Percentiles rank a stretch among this genome's conserved stretches.
These are phyloP conservation scores for Penicillium lagena DNA, from an alignment of 495 filamentous ascomycete species.

Conservation along the genomic window DNA sequence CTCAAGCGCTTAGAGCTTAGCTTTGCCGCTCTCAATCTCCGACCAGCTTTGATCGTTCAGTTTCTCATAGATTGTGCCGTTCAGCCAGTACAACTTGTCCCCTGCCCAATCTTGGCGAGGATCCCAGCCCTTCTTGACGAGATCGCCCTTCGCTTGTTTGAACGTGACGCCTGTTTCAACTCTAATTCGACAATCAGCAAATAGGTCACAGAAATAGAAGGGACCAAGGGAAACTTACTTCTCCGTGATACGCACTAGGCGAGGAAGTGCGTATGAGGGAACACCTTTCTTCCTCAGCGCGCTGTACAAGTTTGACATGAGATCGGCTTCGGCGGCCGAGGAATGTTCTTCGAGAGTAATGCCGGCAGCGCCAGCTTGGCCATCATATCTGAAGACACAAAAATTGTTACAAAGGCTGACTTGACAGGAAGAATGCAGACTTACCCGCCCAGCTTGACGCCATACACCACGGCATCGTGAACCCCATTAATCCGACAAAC, in stretches of 20 bases:
- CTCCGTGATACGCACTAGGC: conserved; percentile 42
- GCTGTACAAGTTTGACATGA: conserved; percentile 30
- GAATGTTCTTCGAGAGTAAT: conserved; percentile 39
- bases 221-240: conserved; percentile 29
- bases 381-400: conserved; percentile 35
- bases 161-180: conserved; percentile 45
- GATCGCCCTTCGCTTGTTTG: conserved; percentile 45
- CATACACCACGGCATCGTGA: conserved; percentile 46
- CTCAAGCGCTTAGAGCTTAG: conserved; percentile 30
- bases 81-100: conserved; percentile 43
- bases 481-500: conserved; percentile 39
- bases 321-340: conserved; percentile 17
- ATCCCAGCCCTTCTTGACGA: conserved; percentile 42
- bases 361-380: conserved; percentile 45
- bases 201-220: background rate
- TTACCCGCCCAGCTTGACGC: conserved; percentile 39
- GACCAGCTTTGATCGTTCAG: conserved; percentile 34
- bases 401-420: background rate
- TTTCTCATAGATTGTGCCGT: conserved; percentile 34
- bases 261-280: conserved; percentile 43
- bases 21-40: conserved; percentile 37
- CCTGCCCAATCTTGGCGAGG: conserved; percentile 25
- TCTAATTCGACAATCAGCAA: conserved; percentile 10
- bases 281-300: conserved; percentile 43
- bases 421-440: background rate